A percentile compares a stretch with the other conserved stretches of the same genome.
These are phyloP conservation scores for Arthonia radiata DNA, from an alignment of 495 filamentous ascomycete genomes.

Conservation along the genomic window DNA sequence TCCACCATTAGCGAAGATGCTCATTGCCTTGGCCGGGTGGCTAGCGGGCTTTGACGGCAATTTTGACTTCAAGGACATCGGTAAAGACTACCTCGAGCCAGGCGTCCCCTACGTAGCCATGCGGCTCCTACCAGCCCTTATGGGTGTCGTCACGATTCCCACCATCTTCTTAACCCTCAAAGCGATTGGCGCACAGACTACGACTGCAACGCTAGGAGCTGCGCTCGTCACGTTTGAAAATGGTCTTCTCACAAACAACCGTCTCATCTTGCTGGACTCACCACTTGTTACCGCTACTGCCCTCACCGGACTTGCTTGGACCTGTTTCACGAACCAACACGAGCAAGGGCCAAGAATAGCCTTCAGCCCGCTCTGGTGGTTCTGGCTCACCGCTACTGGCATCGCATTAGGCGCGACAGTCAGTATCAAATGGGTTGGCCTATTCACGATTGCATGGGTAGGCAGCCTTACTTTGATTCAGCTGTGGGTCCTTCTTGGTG, in stretches of 20 bases:
- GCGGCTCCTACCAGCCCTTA: slow-evolving; percentile 73
- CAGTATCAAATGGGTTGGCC: slow-evolving; percentile 95
- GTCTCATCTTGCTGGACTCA: slow-evolving; percentile 86
- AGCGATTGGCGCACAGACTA: slow-evolving; percentile 67
- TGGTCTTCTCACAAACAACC: slow-evolving; percentile 78
- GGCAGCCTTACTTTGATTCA: slow-evolving; percentile 75
- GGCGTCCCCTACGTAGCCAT: slow-evolving; percentile 94
- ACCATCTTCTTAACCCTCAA: slow-evolving; percentile 88
- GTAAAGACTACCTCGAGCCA: slow-evolving; percentile 90
- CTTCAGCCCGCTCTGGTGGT: slow-evolving; percentile 84
- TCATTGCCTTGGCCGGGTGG: slow-evolving; percentile 88
- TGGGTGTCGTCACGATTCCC: slow-evolving; percentile 66
- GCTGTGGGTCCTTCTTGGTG: slow-evolving; percentile 82
- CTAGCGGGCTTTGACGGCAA: slow-evolving; percentile 82
- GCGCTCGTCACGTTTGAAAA: slow-evolving; percentile 86
- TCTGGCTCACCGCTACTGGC: slow-evolving; percentile 79
- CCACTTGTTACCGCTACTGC: slow-evolving; percentile 85
- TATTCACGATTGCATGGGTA: slow-evolving; percentile 98
- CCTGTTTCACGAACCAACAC: slow-evolving; percentile 86
- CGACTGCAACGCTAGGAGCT: slow-evolving; percentile 58
- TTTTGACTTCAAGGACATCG: slow-evolving; percentile 99
- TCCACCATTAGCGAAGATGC: slow-evolving; percentile 85
- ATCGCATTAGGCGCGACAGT: slow-evolving; percentile 71
- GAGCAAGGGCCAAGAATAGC: slow-evolving; percentile 73
- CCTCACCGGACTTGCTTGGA: slow-evolving; percentile 74